A percentile compares a stretch with the other conserved stretches of the same genome.
Conservation (phyloP, 192 early-diverging fungal species). For the Cladochytrium replicatum region DNA sequence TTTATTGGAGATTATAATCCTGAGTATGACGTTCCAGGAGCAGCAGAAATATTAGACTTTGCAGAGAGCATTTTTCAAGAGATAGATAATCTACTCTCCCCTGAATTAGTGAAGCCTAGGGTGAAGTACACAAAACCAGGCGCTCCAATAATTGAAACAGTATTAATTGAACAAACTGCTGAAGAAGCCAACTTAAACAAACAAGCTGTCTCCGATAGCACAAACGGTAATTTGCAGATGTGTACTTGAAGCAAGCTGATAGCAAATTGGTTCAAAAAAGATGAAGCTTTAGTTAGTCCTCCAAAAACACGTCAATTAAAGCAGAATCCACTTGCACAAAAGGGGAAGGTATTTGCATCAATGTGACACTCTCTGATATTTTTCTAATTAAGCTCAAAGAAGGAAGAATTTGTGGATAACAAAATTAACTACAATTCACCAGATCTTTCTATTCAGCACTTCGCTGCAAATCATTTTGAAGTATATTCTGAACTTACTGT, state of each 20-base stretch:
- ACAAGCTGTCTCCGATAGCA: too few species aligned
- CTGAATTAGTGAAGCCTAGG: neutral
- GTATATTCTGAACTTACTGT: conserved; percentile 10
- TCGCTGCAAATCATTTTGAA: conserved; percentile 32
- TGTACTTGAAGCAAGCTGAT: too few species aligned
- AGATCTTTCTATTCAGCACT: conserved; percentile 18
- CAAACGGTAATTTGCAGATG: too few species aligned
- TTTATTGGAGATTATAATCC: conserved; percentile 39
- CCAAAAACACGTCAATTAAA: conserved; percentile 7
- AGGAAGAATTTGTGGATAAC: conserved; percentile 6
- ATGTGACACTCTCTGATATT: neutral
- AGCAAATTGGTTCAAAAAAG: conserved; percentile 20
- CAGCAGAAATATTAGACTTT: conserved; percentile 20
- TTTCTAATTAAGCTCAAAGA: neutral
- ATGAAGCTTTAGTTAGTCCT: conserved; percentile 10
- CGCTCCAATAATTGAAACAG: too few species aligned
- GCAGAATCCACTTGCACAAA: too few species aligned
- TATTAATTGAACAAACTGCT: too few species aligned
- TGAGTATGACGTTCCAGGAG: conserved; percentile 6
- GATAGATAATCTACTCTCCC: conserved; percentile 25
- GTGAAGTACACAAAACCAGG: too few species aligned
- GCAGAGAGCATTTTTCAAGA: conserved; percentile 25
- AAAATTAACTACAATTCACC: conserved; percentile 22
- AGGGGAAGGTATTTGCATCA: too few species aligned
- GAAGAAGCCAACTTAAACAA: too few species aligned